These are phyloP conservation scores for Parsonsia alboflavescens DNA, from an alignment of 257 asterid species.

Conservation along the genomic window DNA sequence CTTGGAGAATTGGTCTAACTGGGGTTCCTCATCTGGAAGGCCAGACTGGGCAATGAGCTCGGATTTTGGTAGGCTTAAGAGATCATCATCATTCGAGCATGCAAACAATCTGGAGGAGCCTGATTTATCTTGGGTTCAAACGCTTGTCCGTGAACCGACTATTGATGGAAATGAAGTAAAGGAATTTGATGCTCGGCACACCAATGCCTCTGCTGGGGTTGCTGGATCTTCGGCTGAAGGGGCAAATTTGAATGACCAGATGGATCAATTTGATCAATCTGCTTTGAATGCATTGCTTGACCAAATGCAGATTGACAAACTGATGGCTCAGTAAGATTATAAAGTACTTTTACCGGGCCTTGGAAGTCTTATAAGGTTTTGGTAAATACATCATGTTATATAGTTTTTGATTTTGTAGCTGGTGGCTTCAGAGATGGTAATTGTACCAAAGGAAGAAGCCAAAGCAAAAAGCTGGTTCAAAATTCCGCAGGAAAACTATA, in stretches of 20 bases:
- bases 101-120: conserved; percentile 66
- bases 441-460: conserved; percentile 21
- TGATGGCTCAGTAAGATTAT: conserved; percentile 50
- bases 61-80: conserved; percentile 40
- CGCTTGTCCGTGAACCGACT: conserved; percentile 73
- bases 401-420: conserved; percentile 26
- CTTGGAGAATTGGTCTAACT: conserved; percentile 49
- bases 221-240: conserved; percentile 35
- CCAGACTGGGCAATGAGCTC: conserved; percentile 51
- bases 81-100: conserved; percentile 63
- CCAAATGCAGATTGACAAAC: conserved; percentile 78
- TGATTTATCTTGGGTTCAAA: conserved; percentile 85
- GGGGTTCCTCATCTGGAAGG: conserved; percentile 51
- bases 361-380: conserved; percentile 22
- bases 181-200: conserved; percentile 33
- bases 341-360: conserved; percentile 24
- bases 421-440: conserved; percentile 33
- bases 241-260: conserved; percentile 24
- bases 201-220: conserved; percentile 23
- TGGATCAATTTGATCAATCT: conserved; percentile 53
- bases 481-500: conserved; percentile 24
- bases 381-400: conserved; percentile 24
- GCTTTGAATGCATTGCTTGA: conserved; percentile 55
- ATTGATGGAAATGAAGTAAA: conserved; percentile 34
- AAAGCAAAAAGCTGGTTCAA: conserved; percentile 21